Conservation (phyloP, 306 rosid genomes). For the Prunus salicina region DNA sequence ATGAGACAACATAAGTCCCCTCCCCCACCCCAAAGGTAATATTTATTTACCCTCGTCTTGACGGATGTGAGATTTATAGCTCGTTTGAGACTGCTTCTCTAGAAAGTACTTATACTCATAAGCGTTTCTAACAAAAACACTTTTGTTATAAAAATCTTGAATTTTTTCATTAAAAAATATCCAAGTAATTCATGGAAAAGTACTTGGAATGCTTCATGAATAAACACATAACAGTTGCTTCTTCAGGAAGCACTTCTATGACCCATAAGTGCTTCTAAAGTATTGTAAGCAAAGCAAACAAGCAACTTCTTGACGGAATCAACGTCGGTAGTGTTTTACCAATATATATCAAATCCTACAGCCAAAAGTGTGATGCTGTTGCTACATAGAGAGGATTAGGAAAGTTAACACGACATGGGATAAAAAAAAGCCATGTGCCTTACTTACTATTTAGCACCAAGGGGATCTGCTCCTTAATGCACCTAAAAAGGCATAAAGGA, state of each 20-base stretch:
- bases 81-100: no score
- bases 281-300: background rate
- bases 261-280: no score
- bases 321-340: slow-evolving; percentile 2
- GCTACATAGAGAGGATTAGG: background rate
- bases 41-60: background rate
- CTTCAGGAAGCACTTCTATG: no score
- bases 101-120: no score
- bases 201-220: no score
- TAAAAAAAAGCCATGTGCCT: background rate
- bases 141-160: no score
- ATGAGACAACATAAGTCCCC: background rate
- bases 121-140: no score
- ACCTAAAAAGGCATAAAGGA: background rate
- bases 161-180: no score
- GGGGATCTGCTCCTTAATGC: background rate
- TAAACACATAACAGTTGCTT: no score
- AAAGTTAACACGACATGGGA: background rate
- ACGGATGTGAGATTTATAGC: background rate
- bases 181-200: no score
- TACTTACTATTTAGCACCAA: background rate
- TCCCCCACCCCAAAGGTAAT: background rate
- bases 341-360: background rate
- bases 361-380: background rate
- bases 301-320: slow-evolving; percentile 7